These are phyloP conservation scores for Penicillium angulare DNA, from an alignment of 495 filamentous ascomycete genomes.

Conservation along the genomic window DNA sequence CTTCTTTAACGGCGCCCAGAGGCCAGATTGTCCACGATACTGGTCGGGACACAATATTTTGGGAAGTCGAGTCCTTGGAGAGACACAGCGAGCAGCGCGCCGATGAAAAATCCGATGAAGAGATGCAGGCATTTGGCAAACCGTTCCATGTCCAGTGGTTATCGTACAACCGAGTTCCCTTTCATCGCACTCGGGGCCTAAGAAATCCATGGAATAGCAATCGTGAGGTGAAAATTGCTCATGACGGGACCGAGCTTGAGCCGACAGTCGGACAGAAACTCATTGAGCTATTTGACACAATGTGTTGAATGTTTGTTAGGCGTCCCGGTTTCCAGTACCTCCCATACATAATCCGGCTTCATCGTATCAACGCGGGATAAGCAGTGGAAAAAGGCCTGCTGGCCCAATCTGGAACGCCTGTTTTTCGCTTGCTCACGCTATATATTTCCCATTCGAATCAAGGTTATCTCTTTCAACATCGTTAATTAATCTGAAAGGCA, in stretches of 20 bases:
- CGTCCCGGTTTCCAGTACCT: neutral
- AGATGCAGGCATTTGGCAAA: constrained; percentile 74
- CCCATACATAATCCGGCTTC: neutral
- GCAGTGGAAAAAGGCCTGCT: neutral
- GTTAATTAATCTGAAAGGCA: neutral
- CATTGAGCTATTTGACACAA: constrained; percentile 69
- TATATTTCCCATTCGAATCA: neutral
- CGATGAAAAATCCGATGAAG: constrained; percentile 43
- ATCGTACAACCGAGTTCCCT: constrained; percentile 80
- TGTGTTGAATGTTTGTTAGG: neutral
- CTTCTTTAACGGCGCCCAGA: constrained; percentile 76
- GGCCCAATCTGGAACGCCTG: neutral
- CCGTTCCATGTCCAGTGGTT: constrained; percentile 94
- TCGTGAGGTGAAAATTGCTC: constrained; percentile 92
- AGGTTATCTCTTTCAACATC: neutral
- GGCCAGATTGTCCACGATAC: constrained; percentile 93
- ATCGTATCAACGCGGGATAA: too few relatives aligned
- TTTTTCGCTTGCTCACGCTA: neutral
- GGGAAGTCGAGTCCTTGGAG: constrained; percentile 78
- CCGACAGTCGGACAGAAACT: constrained; percentile 75
- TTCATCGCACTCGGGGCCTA: constrained; percentile 84
- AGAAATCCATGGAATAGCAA: constrained; percentile 97
- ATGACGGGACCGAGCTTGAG: constrained; percentile 94
- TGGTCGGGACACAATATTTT: constrained; percentile 91
- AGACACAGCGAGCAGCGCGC: constrained; percentile 32